Evolutionary conservation across 306 rosid species (phyloP).

Genomic region (Cicer cuneatum): DNA sequence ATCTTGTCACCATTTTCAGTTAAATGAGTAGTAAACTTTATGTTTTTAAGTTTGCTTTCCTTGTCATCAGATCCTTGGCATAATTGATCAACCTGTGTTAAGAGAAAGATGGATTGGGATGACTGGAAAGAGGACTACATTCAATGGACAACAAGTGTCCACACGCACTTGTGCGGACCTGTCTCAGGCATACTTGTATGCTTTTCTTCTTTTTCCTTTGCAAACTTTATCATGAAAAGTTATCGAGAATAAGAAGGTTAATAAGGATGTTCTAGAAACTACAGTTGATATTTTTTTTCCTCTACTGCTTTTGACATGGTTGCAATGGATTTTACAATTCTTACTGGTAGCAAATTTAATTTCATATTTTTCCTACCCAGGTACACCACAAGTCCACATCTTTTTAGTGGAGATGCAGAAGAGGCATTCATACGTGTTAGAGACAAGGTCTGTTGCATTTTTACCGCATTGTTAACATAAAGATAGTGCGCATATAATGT

Average conservation of each 20-base stretch:
- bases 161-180: constrained; percentile 74
- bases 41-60: constrained; percentile 29
- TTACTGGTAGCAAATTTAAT: constrained; percentile 13
- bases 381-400: constrained; percentile 97
- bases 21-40: constrained; percentile 26
- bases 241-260: constrained; percentile 25
- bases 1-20: constrained; percentile 7
- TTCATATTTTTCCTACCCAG: constrained; percentile 44
- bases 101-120: constrained; percentile 93
- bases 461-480: constrained; percentile 16
- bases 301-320: constrained; percentile 35
- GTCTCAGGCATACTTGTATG: constrained; percentile 83
- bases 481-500: neutral
- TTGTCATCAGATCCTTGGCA: constrained; percentile 79
- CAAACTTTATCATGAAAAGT: constrained; percentile 14
- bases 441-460: constrained; percentile 61
- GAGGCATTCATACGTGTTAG: constrained; percentile 91
- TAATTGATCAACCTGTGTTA: constrained; percentile 89
- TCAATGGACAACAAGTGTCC: constrained; percentile 77
- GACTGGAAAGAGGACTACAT: constrained; percentile 74
- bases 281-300: constrained; percentile 18
- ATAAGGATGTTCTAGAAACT: constrained; percentile 5
- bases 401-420: constrained; percentile 77
- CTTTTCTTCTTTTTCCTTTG: constrained; percentile 34
- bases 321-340: constrained; percentile 19